Percentiles rank a stretch among this genome's conserved stretches.
Conservation (phyloP, 805 yeast species). For the Ogataea trehaloabstinens region DNA sequence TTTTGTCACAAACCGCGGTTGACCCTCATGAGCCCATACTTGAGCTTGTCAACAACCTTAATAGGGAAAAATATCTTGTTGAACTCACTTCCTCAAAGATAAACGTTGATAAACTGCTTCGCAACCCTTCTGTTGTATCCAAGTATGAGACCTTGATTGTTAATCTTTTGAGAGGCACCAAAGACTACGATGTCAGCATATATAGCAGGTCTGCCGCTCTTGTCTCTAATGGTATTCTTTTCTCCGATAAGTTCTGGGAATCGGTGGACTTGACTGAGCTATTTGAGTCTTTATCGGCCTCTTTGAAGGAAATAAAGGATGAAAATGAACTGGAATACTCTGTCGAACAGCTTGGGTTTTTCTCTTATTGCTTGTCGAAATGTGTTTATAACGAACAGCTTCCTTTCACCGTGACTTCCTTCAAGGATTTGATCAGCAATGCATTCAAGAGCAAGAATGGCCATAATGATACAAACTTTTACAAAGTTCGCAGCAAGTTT, state of each 20-base stretch:
- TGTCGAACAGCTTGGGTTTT: conserved; percentile 23
- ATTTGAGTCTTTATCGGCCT: not conserved
- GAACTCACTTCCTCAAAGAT: not conserved
- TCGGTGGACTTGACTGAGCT: not conserved
- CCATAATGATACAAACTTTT: conserved; percentile 33
- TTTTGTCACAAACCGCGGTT: not conserved
- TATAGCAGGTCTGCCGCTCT: not conserved
- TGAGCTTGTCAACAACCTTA: not conserved
- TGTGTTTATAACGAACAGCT: conserved; percentile 26
- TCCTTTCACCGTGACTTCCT: conserved; percentile 15
- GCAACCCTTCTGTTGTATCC: not conserved
- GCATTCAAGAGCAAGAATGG: conserved; percentile 21
- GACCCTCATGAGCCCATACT: not conserved
- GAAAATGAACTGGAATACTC: conserved; percentile 21
- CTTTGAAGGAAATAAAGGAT: conserved; percentile 8
- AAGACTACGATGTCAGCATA: not conserved
- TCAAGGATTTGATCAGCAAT: conserved; percentile 20
- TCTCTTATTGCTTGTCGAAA: conserved; percentile 22
- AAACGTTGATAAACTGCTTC: not conserved
- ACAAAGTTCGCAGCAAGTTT: conserved; percentile 42
- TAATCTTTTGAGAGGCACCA: not conserved
- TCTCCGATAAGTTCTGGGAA: not conserved
- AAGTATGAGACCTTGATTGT: not conserved
- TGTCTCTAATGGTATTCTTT: not conserved
- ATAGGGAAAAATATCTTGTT: not conserved